phyloP scores from a whole-genome alignment of 345 rosid species.

The Erysimum cheiranthoides region DNA sequence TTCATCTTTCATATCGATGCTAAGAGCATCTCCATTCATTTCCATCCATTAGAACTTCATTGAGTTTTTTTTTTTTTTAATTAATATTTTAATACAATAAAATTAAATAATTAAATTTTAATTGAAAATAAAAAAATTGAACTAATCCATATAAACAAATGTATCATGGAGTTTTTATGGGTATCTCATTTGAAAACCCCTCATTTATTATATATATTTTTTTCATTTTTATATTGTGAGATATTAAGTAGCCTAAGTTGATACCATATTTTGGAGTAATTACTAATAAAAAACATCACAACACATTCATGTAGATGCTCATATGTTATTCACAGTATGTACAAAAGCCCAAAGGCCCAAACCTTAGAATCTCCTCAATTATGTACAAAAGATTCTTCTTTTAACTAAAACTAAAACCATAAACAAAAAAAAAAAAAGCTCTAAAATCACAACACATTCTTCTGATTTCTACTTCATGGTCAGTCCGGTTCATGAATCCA shows the following conservation, averaged over 20 bases:
- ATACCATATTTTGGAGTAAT: not conserved
- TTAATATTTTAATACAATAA: too few relatives aligned
- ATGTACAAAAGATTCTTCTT: slow-evolving; percentile 8
- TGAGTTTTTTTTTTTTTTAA: too few relatives aligned
- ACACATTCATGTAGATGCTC: too few relatives aligned
- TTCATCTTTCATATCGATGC: not conserved
- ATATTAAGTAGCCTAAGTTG: too few relatives aligned
- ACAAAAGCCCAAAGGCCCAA: not conserved
- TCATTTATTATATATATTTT: too few relatives aligned
- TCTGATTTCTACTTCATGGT: not conserved
- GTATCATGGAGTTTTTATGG: too few relatives aligned
- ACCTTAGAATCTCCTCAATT: not conserved
- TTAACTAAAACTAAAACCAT: not conserved
- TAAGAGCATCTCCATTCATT: not conserved
- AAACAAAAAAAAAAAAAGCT: not conserved
- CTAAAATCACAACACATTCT: slow-evolving; percentile 1
- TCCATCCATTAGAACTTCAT: too few relatives aligned
- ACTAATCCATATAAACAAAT: too few relatives aligned
- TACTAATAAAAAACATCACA: not conserved
- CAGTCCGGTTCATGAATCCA: not conserved
- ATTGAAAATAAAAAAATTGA: too few relatives aligned
- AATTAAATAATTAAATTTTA: too few relatives aligned
- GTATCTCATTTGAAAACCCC: too few relatives aligned
- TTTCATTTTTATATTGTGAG: too few relatives aligned
- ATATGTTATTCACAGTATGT: slow-evolving; percentile 26